Evolutionary conservation across 2,329 filamentous ascomycete genomes (phyloP).

Genomic region (Apiospora aurea): DNA sequence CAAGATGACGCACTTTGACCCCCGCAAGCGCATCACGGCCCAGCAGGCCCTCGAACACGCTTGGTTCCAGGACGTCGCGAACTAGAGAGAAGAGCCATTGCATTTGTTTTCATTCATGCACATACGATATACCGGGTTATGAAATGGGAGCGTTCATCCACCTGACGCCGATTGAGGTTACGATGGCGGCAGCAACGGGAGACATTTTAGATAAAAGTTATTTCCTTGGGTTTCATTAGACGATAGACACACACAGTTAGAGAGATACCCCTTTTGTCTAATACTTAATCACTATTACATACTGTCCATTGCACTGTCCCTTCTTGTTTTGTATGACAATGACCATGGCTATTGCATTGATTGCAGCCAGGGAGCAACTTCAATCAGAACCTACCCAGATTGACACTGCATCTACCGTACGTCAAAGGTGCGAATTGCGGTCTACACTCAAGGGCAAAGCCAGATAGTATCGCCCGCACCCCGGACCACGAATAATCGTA

Average conservation of each 20-base stretch:
- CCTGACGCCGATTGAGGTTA: background rate
- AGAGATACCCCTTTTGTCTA: constrained; percentile 9
- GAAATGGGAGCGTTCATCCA: background rate
- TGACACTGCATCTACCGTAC: background rate
- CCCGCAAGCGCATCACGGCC: constrained; percentile 48
- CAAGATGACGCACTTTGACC: constrained; percentile 49
- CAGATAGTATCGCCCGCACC: no score
- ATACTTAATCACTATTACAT: background rate
- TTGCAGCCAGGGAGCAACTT: no score
- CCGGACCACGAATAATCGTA: no score
- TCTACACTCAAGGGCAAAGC: no score
- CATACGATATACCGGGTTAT: background rate
- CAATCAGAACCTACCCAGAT: no score
- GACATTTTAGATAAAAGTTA: background rate
- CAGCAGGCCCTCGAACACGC: constrained; percentile 45
- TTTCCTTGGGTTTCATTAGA: background rate
- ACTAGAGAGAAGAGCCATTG: background rate
- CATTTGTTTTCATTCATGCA: background rate
- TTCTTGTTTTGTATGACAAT: background rate
- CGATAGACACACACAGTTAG: background rate
- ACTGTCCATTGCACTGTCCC: background rate
- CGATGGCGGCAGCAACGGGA: background rate
- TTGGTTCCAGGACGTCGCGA: constrained; percentile 38
- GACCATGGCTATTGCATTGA: no score
- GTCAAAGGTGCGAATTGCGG: no score